A percentile compares a stretch with the other conserved stretches of the same genome.
These are phyloP conservation scores for Schizothecium vesticola DNA, from an alignment of 495 filamentous ascomycete species.

Conservation along the genomic window DNA sequence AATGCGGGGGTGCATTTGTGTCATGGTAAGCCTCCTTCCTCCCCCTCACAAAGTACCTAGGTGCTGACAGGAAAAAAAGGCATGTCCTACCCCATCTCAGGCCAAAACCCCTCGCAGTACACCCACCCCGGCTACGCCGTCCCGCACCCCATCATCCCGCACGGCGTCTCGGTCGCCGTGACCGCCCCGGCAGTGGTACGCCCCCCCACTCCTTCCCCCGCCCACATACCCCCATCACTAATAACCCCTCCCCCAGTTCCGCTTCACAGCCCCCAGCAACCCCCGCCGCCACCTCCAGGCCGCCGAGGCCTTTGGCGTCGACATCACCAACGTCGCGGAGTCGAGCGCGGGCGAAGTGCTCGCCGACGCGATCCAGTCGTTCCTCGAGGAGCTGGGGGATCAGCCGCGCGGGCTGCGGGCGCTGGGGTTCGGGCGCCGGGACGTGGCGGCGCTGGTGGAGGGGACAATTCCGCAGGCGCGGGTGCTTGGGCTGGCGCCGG, in stretches of 20 bases:
- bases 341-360: slow-evolving; percentile 86
- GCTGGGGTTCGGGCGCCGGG: slow-evolving; percentile 66
- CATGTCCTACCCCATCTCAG: slow-evolving; percentile 93
- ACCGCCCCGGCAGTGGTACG: slow-evolving; percentile 73
- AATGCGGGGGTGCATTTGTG: slow-evolving; percentile 97
- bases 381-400: slow-evolving; percentile 76
- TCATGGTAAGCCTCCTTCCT: slow-evolving; percentile 52
- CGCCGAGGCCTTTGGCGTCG: slow-evolving; percentile 86
- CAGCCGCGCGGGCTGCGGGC: slow-evolving; percentile 83
- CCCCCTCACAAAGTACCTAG: too few species aligned
- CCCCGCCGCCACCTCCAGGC: slow-evolving; percentile 86
- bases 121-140: slow-evolving; percentile 79
- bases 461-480: slow-evolving; percentile 88
- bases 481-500: slow-evolving; percentile 88
- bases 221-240: too few species aligned
- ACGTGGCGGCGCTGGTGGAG: slow-evolving; percentile 81
- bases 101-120: slow-evolving; percentile 80
- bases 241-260: slow-evolving; percentile 44
- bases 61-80: slow-evolving; percentile 38
- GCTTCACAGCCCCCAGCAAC: slow-evolving; percentile 84
- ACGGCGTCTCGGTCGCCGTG: slow-evolving; percentile 92
- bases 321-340: slow-evolving; percentile 75
- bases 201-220: too few species aligned
- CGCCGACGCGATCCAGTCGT: slow-evolving; percentile 70
- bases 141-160: slow-evolving; percentile 74